Percentiles rank a stretch among this genome's conserved stretches.
These are phyloP conservation scores for Synchytrium microbalum DNA, from an alignment of 371 early-diverging fungal species.

Conservation along the genomic window DNA sequence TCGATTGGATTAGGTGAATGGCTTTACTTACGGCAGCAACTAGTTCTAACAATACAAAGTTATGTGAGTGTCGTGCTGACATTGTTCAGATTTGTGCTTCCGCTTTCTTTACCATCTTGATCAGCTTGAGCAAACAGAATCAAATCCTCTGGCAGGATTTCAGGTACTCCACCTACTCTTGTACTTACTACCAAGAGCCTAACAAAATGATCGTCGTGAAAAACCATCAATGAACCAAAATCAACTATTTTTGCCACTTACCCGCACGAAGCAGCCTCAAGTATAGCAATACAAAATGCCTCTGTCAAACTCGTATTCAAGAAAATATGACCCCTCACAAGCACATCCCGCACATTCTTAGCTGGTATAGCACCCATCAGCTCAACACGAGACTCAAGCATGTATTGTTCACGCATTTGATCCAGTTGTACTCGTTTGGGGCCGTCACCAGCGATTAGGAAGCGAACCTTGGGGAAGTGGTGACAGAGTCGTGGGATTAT, in stretches of 20 bases:
- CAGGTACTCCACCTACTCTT: constrained; percentile 97
- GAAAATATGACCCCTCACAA: constrained; percentile 92
- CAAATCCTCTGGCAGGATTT: constrained; percentile 94
- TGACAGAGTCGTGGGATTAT: constrained; percentile 93
- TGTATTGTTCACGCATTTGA: constrained; percentile 92
- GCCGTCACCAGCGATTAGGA: constrained; percentile 82
- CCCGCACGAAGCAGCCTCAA: constrained; percentile 98
- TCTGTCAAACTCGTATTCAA: constrained; percentile 98
- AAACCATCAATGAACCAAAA: not conserved
- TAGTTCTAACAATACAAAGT: constrained; percentile 43
- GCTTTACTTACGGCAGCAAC: constrained; percentile 66
- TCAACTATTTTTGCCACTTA: constrained; percentile 19
- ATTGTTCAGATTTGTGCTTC: not conserved
- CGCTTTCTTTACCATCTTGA: constrained; percentile 66
- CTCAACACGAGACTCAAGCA: constrained; percentile 88
- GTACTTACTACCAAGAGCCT: constrained; percentile 96
- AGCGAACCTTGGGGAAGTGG: constrained; percentile 38
- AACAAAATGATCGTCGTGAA: constrained; percentile 1
- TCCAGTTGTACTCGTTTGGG: constrained; percentile 93
- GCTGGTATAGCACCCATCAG: constrained; percentile 86
- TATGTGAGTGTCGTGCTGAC: constrained; percentile 1
- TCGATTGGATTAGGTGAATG: constrained; percentile 58
- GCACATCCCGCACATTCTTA: constrained; percentile 75
- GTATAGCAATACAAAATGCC: constrained; percentile 98
- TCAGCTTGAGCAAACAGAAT: constrained; percentile 90